Percentiles rank a stretch among this genome's conserved stretches.
Evolutionary conservation across 139 green algal species (phyloP).

Genomic region (Chloropicon primus): DNA sequence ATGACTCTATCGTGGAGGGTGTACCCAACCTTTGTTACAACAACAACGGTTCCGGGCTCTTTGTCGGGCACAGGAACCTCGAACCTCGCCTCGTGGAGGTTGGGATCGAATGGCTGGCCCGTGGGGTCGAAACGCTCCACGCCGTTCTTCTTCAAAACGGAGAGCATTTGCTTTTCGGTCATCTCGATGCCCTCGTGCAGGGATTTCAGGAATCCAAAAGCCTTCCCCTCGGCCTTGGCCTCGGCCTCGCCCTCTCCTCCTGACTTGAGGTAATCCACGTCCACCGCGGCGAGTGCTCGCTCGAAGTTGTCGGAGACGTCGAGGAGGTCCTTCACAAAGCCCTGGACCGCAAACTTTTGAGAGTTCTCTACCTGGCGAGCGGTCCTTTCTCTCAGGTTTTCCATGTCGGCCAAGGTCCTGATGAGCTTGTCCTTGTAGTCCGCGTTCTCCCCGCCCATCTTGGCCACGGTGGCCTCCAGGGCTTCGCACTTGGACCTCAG

Average conservation of each 20-base stretch:
- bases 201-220: conserved; percentile 31
- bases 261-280: conserved; percentile 27
- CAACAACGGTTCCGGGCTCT: conserved; percentile 53
- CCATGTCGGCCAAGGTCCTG: conserved; percentile 74
- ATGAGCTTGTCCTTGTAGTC: conserved; percentile 54
- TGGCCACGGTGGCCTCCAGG: background rate
- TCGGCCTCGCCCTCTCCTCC: conserved; percentile 14
- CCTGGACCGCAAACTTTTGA: conserved; percentile 71
- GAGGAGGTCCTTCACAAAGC: conserved; percentile 70
- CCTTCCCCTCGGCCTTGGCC: conserved; percentile 23
- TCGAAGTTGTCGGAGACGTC: conserved; percentile 92
- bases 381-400: conserved; percentile 74
- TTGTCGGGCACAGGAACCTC: conserved; percentile 63
- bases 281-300: conserved; percentile 52
- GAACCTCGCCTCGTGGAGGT: conserved; percentile 83
- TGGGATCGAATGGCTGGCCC: conserved; percentile 81
- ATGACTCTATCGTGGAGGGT: conserved; percentile 63
- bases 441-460: conserved; percentile 3
- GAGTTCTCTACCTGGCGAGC: conserved; percentile 42
- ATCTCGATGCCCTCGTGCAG: conserved; percentile 73
- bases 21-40: conserved; percentile 77
- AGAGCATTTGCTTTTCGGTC: conserved; percentile 66
- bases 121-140: conserved; percentile 51
- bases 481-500: background rate
- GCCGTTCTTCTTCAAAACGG: conserved; percentile 62